Conservation (phyloP, 2,329 filamentous ascomycete species). For the Lasiodiplodia sp. region DNA sequence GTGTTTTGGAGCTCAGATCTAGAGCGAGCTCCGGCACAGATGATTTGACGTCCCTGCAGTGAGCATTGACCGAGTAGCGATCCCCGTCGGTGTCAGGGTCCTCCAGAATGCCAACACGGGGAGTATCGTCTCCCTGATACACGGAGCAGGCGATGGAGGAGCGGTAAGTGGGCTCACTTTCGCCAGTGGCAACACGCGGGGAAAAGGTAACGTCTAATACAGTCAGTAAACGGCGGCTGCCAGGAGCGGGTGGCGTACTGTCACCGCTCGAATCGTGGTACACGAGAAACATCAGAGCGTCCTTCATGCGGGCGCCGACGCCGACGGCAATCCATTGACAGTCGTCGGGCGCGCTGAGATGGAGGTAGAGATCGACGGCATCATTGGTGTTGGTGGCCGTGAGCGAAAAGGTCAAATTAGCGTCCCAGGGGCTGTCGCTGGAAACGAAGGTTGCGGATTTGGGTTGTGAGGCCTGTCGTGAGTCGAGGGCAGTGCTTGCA, state of each 20-base stretch:
- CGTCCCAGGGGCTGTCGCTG: constrained; percentile 23
- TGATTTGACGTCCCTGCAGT: constrained; percentile 63
- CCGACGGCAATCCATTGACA: constrained; percentile 64
- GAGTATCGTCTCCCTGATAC: constrained; percentile 56
- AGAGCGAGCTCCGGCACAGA: constrained; percentile 45
- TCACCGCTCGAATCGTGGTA: constrained; percentile 57
- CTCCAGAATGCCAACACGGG: constrained; percentile 40
- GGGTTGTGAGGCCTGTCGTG: not conserved
- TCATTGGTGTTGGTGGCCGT: constrained; percentile 42
- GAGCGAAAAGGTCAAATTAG: constrained; percentile 37
- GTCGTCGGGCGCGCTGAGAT: constrained; percentile 56
- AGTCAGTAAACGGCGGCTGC: not conserved
- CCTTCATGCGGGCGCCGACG: constrained; percentile 61
- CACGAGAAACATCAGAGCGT: constrained; percentile 62
- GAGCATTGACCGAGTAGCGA: constrained; percentile 56
- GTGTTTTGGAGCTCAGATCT: constrained; percentile 57
- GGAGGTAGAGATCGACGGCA: constrained; percentile 58
- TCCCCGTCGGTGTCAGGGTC: constrained; percentile 14
- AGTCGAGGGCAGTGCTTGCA: not conserved
- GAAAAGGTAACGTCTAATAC: constrained; percentile 60
- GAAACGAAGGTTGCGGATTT: constrained; percentile 28
- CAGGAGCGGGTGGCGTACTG: constrained; percentile 36
- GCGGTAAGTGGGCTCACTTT: constrained; percentile 61
- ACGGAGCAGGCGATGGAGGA: constrained; percentile 48
- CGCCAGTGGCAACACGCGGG: constrained; percentile 58